Percentiles rank a stretch among this genome's conserved stretches.
Conservation (phyloP, 2,329 filamentous ascomycete genomes). For the Teratosphaeria epicoccoides region DNA sequence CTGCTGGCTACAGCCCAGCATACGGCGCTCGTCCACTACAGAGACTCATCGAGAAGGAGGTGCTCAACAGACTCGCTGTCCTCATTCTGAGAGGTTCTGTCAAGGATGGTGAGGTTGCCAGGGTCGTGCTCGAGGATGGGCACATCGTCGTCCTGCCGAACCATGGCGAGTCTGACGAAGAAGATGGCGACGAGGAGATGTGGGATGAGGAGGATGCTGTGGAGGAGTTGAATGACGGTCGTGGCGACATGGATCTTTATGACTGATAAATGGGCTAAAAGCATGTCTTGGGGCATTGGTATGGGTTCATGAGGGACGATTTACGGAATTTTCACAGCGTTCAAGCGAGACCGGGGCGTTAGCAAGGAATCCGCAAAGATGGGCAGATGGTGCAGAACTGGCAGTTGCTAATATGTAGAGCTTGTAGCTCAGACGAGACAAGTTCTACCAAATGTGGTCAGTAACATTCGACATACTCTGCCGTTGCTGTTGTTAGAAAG, state of each 20-base stretch:
- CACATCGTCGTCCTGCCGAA: conserved; percentile 76
- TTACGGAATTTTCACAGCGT: background rate
- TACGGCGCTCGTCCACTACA: conserved; percentile 86
- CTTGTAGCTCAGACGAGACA: background rate
- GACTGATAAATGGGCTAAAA: conserved; percentile 32
- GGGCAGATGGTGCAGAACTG: no score
- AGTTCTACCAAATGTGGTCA: no score
- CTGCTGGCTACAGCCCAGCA: conserved; percentile 83
- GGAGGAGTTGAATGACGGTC: conserved; percentile 51
- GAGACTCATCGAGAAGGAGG: conserved; percentile 90
- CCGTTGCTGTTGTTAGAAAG: no score
- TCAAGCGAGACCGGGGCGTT: background rate
- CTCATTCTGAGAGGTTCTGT: conserved; percentile 79
- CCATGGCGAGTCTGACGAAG: conserved; percentile 54
- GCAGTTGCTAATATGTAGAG: background rate
- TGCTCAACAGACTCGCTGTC: conserved; percentile 85
- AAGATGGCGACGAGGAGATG: conserved; percentile 54
- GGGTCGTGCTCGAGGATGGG: conserved; percentile 67
- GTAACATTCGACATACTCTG: no score
- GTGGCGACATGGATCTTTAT: conserved; percentile 53
- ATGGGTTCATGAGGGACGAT: background rate
- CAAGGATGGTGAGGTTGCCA: conserved; percentile 72
- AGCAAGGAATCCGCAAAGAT: no score
- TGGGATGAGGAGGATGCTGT: conserved; percentile 61
- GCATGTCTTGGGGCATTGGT: background rate